phyloP scores from a whole-genome alignment of 106 monocot genomes.

The Acorus calamus region DNA sequence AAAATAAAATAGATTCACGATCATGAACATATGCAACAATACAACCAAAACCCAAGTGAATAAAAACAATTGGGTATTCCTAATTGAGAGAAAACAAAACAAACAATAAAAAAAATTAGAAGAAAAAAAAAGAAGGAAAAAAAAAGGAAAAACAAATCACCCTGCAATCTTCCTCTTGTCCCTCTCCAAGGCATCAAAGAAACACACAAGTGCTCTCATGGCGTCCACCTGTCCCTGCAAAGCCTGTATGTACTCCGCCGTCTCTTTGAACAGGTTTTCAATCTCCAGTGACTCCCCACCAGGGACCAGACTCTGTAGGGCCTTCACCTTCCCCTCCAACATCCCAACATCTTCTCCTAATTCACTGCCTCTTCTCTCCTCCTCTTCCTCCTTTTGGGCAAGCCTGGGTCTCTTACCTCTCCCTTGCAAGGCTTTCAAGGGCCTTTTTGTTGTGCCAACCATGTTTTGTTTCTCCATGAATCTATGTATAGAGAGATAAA shows the following conservation, averaged over 20 bases:
- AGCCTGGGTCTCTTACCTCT: too few relatives aligned
- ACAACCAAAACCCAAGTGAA: too few relatives aligned
- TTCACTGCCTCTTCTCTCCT: neutral
- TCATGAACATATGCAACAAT: too few relatives aligned
- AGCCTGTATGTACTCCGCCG: constrained; percentile 52
- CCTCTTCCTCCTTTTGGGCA: too few relatives aligned
- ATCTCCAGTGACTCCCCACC: constrained; percentile 38
- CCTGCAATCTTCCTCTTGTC: constrained; percentile 5
- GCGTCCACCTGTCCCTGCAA: constrained; percentile 28
- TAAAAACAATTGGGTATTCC: too few relatives aligned
- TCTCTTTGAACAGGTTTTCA: constrained; percentile 47
- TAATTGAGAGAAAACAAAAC: too few relatives aligned
- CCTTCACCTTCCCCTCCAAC: constrained; percentile 27
- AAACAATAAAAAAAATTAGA: too few relatives aligned
- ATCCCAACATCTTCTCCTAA: constrained; percentile 14
- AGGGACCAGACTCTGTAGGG: constrained; percentile 46
- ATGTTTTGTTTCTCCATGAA: too few relatives aligned
- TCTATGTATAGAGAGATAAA: too few relatives aligned
- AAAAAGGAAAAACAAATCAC: neutral
- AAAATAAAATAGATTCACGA: too few relatives aligned
- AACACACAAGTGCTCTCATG: constrained; percentile 34
- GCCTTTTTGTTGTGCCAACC: too few relatives aligned
- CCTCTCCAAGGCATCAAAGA: constrained; percentile 23
- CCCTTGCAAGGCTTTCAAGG: too few relatives aligned
- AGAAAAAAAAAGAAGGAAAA: constrained; percentile 1